These are phyloP conservation scores for Graphilbum ipis-grandicollis DNA, from an alignment of 2,329 filamentous ascomycete genomes.

Conservation along the genomic window DNA sequence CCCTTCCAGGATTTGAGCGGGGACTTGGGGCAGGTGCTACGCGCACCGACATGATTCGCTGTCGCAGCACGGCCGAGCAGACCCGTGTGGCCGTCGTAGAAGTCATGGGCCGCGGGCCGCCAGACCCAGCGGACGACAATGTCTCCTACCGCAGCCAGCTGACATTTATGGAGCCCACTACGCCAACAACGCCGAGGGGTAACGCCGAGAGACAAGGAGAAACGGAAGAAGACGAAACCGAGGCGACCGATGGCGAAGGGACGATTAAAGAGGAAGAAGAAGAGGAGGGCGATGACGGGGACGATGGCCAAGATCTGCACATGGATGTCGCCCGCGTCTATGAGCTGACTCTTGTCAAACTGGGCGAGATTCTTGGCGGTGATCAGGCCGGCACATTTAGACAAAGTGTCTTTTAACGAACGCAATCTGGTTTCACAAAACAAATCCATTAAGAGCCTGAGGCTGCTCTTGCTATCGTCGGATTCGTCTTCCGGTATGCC, in stretches of 20 bases:
- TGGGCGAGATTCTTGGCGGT: conserved; percentile 43
- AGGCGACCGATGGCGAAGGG: conserved; percentile 3
- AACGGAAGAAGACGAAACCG: conserved; percentile 7
- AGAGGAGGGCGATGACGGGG: too few relatives aligned
- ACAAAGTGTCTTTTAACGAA: not conserved
- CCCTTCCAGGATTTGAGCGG: conserved; percentile 50
- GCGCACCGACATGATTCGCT: conserved; percentile 70
- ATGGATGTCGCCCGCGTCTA: conserved; percentile 64
- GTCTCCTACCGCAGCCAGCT: not conserved
- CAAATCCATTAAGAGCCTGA: too few relatives aligned
- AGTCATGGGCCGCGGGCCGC: conserved; percentile 32
- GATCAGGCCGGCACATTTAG: not conserved
- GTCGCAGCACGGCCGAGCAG: conserved; percentile 64
- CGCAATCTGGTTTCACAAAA: too few relatives aligned
- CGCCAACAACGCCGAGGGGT: conserved; percentile 14
- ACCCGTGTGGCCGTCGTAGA: conserved; percentile 56
- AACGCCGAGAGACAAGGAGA: conserved; percentile 14
- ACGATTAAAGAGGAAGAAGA: conserved; percentile 16
- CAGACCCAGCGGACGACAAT: not conserved
- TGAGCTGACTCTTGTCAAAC: conserved; percentile 57
- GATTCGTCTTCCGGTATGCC: too few relatives aligned
- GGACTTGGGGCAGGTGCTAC: conserved; percentile 49
- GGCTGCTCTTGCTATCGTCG: too few relatives aligned
- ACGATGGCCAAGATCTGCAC: too few relatives aligned
- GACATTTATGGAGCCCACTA: conserved; percentile 14